Evolutionary conservation across 768 basidiomycete genomes (phyloP), one percentile per base, ranked within the genome.

Genomic region (Pisolithus sp.): DNA sequence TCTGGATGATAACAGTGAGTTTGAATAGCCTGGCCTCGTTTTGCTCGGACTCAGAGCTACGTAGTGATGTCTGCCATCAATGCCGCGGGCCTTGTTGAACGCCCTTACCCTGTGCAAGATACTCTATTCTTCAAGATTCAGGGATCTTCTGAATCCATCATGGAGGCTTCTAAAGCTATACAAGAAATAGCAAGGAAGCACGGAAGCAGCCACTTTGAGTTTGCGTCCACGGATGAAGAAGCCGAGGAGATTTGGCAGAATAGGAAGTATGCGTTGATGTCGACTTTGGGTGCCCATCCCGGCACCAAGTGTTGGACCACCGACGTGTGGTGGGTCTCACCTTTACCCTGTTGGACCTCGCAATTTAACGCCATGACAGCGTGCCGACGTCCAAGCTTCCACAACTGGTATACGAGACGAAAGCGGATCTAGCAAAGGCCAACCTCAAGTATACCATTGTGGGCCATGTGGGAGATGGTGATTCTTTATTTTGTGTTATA

Each of bases 81-180:
- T 63, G 61, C 68, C 12, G 82, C 77, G 20, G 86, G 88, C 23
- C 62, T 86, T 50, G 69, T 82, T 42, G 77, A 79, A 52, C 66
- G 64, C 49, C 73, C 80, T 42, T 89, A 85, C 62, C 85, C 85
- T 3, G 81, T 82, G 18, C 71, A 76, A 55, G 90, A 93, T 61
- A 85, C 85, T 0, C 76, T 96, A 9, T 92, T 96, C 71, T 90
- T 97, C 77, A 94, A 95, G 66, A 79, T 96, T 48, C 90, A 93
- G 64, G 92, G 92, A 2, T 81, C 88, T 31, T 70, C 77, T 0
- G 67, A 74, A 10, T 75, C 78, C 5, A 79, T 87, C 30, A 62
- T 77, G 4, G 76, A 77, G 39, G 77, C 88, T 0, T 79, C 86
- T 0, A 73, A 77, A 41, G 67, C 73, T 18, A 77, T 90, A 23